Percentiles rank a stretch among this genome's conserved stretches.
phyloP scores from a whole-genome alignment of 1,139 yeast species.

The Saccharomyces pastorianus region DNA sequence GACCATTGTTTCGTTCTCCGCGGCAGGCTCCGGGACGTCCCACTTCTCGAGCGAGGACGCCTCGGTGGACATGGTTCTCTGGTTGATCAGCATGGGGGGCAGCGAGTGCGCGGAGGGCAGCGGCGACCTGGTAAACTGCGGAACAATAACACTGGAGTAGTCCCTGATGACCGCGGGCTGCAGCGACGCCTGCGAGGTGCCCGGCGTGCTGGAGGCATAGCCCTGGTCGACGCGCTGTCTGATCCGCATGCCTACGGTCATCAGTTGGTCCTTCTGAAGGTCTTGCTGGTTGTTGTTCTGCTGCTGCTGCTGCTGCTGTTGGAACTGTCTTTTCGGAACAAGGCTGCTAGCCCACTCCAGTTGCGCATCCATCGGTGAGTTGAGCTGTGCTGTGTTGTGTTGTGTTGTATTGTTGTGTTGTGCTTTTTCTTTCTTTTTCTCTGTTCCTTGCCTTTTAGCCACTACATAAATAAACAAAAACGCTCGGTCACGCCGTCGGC shows the following conservation, averaged over 20 bases:
- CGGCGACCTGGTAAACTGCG: slow-evolving; percentile 10
- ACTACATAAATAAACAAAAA: neutral
- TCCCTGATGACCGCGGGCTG: slow-evolving; percentile 6
- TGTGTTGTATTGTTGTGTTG: neutral
- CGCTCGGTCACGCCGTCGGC: no score
- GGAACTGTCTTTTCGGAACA: neutral
- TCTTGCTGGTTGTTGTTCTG: slow-evolving; percentile 14
- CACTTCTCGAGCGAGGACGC: slow-evolving; percentile 15
- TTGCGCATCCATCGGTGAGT: neutral
- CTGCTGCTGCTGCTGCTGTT: neutral
- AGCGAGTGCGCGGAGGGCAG: slow-evolving; percentile 27
- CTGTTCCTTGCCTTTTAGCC: neutral
- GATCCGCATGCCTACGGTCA: slow-evolving; percentile 62
- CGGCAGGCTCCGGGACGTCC: slow-evolving; percentile 10
- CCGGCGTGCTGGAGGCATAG: slow-evolving; percentile 27
- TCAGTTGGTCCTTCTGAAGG: slow-evolving; percentile 33
- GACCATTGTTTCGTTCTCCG: slow-evolving; percentile 15
- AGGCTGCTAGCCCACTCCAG: neutral
- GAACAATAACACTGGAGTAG: slow-evolving; percentile 13
- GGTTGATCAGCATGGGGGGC: slow-evolving; percentile 27
- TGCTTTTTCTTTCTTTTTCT: neutral
- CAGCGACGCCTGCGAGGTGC: neutral
- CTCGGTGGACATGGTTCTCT: slow-evolving; percentile 20
- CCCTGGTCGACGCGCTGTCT: slow-evolving; percentile 63
- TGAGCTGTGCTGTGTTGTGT: neutral